Percentiles rank a stretch among this genome's conserved stretches.
Evolutionary conservation across 208 protist species (phyloP).

Genomic region (Acanthamoeba comandoni): DNA sequence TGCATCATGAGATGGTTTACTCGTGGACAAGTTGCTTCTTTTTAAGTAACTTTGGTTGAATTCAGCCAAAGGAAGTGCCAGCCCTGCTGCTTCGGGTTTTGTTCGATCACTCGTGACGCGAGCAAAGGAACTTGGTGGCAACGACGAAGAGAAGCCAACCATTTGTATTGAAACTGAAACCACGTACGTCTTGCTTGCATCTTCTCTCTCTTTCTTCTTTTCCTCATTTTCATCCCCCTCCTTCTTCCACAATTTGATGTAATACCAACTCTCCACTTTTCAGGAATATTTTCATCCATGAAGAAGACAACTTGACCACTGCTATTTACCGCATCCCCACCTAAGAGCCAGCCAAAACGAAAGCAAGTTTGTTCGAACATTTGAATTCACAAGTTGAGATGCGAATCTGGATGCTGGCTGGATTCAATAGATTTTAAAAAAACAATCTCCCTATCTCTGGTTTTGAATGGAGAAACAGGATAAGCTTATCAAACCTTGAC

Average conservation of each 20-base stretch:
- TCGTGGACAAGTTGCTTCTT: neutral
- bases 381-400: too few relatives aligned
- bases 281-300: conserved; percentile 66
- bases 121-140: conserved; percentile 9
- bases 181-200: conserved; percentile 6
- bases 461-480: too few relatives aligned
- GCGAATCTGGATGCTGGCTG: too few relatives aligned
- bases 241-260: neutral
- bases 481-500: too few relatives aligned
- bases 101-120: conserved; percentile 38
- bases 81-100: conserved; percentile 24
- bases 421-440: too few relatives aligned
- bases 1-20: too few relatives aligned
- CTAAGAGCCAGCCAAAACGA: too few relatives aligned
- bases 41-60: neutral
- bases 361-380: too few relatives aligned
- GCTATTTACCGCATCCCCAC: conserved; percentile 54
- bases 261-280: too few relatives aligned
- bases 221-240: neutral
- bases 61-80: conserved; percentile 69
- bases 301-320: conserved; percentile 65
- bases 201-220: neutral
- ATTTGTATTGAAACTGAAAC: conserved; percentile 67
- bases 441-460: too few relatives aligned
- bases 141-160: conserved; percentile 39